Conservation (phyloP, 805 yeast species). For the Helenozyma baotianmanensis region DNA sequence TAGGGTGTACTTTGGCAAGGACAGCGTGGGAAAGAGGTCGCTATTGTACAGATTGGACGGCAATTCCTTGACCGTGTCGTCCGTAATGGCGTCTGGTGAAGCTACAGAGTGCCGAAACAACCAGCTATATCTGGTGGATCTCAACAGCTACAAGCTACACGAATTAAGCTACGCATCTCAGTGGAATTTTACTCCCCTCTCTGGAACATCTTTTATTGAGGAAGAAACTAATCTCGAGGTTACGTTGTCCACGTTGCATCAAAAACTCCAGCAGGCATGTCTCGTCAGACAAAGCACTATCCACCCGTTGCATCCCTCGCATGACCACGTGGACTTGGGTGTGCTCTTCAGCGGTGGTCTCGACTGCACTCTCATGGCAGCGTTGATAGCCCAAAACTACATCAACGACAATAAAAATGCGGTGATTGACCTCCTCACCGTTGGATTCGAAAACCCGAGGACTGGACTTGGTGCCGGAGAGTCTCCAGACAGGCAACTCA, state of each 20-base stretch:
- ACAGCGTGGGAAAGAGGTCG: conserved; percentile 76
- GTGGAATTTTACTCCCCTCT: too few species aligned
- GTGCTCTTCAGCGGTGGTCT: conserved; percentile 91
- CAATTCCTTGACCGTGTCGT: conserved; percentile 39
- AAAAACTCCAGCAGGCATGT: conserved; percentile 36
- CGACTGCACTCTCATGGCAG: conserved; percentile 83
- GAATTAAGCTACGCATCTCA: too few species aligned
- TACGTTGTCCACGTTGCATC: conserved; percentile 10
- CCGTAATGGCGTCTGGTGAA: conserved; percentile 22
- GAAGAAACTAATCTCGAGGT: too few species aligned
- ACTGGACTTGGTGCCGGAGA: conserved; percentile 52
- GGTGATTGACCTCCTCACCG: conserved; percentile 73
- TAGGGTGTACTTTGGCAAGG: conserved; percentile 74
- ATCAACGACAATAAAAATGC: conserved; percentile 12
- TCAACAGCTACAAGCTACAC: conserved; percentile 2
- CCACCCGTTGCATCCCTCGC: conserved; percentile 45
- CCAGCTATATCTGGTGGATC: conserved; percentile 41
- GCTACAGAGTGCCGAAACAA: conserved; percentile 58
- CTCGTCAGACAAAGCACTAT: conserved; percentile 53
- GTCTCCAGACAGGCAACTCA: conserved; percentile 86
- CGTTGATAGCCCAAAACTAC: conserved; percentile 28
- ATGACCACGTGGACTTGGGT: conserved; percentile 30
- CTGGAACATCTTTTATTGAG: too few species aligned
- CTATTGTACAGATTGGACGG: conserved; percentile 41
- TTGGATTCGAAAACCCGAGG: conserved; percentile 88